A percentile compares a stretch with the other conserved stretches of the same genome.
Evolutionary conservation across 2,329 filamentous ascomycete species (phyloP).

Genomic region (Albophoma yamanashiensis): DNA sequence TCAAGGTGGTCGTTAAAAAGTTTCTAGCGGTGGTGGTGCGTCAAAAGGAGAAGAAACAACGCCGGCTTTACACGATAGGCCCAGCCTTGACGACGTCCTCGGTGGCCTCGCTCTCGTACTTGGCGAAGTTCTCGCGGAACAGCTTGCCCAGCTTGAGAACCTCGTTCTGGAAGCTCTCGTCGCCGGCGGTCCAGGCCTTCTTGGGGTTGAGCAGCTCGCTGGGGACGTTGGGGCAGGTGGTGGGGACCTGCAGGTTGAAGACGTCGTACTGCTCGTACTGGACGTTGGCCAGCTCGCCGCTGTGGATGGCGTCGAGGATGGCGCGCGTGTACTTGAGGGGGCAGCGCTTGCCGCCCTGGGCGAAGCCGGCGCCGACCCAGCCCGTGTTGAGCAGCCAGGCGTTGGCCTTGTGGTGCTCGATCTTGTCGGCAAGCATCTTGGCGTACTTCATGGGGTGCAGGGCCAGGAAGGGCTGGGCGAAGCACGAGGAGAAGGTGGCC

Average conservation of each 20-base stretch:
- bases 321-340: conserved; percentile 97
- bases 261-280: conserved; percentile 93
- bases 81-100: conserved; percentile 64
- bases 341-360: conserved; percentile 91
- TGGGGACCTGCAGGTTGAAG: conserved; percentile 97
- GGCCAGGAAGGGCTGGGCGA: conserved; percentile 97
- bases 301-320: conserved; percentile 97
- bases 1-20: not conserved
- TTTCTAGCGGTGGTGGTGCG: not conserved
- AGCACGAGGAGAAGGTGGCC: conserved; percentile 98
- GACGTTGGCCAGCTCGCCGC: conserved; percentile 81
- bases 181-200: conserved; percentile 79
- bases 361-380: conserved; percentile 86
- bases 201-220: conserved; percentile 89
- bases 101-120: conserved; percentile 80
- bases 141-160: conserved; percentile 82
- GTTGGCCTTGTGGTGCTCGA: conserved; percentile 86
- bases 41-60: not conserved
- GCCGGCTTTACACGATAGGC: conserved; percentile 25
- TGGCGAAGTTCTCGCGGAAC: conserved; percentile 96
- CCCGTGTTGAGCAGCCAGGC: conserved; percentile 98
- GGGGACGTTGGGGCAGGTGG: conserved; percentile 78
- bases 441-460: conserved; percentile 99
- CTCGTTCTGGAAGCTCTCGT: conserved; percentile 73
- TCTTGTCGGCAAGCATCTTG: conserved; percentile 97